A percentile compares a stretch with the other conserved stretches of the same genome.
These are phyloP conservation scores for Suhomyces emberorum DNA, from an alignment of 805 yeast genomes.

Conservation along the genomic window DNA sequence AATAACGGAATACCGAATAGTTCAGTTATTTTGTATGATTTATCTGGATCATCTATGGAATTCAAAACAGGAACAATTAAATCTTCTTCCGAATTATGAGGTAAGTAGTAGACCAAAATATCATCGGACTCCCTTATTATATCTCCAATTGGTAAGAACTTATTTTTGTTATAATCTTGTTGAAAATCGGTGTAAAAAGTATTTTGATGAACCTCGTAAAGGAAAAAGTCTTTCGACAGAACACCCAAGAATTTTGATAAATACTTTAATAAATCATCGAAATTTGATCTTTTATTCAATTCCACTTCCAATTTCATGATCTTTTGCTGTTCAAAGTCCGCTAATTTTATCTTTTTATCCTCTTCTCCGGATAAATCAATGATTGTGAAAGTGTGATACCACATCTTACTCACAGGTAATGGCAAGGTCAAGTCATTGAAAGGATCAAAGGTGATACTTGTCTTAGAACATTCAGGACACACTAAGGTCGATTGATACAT, in stretches of 20 bases:
- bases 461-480: slow-evolving; percentile 79
- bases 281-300: slow-evolving; percentile 60
- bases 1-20: slow-evolving; percentile 79
- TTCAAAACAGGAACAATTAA: slow-evolving; percentile 59
- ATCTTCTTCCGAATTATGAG: slow-evolving; percentile 42
- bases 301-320: slow-evolving; percentile 62
- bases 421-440: slow-evolving; percentile 88
- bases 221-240: slow-evolving; percentile 22
- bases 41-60: slow-evolving; percentile 34
- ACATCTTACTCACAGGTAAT: slow-evolving; percentile 68
- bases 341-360: slow-evolving; percentile 11
- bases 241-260: slow-evolving; percentile 48
- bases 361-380: slow-evolving; percentile 45
- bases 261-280: slow-evolving; percentile 58
- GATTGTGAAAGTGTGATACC: slow-evolving; percentile 64
- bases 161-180: slow-evolving; percentile 47
- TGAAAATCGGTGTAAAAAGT: slow-evolving; percentile 71
- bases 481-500: slow-evolving; percentile 83
- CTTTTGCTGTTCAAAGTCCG: slow-evolving; percentile 5
- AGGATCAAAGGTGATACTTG: slow-evolving; percentile 91
- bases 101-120: slow-evolving; percentile 57
- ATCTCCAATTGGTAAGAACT: slow-evolving; percentile 64
- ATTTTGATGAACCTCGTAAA: slow-evolving; percentile 52
- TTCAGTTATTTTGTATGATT: slow-evolving; percentile 35
- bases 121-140: slow-evolving; percentile 61